A percentile compares a stretch with the other conserved stretches of the same genome.
Conservation (phyloP, 371 early-diverging fungal genomes). For the Saksenaea vasiformis region DNA sequence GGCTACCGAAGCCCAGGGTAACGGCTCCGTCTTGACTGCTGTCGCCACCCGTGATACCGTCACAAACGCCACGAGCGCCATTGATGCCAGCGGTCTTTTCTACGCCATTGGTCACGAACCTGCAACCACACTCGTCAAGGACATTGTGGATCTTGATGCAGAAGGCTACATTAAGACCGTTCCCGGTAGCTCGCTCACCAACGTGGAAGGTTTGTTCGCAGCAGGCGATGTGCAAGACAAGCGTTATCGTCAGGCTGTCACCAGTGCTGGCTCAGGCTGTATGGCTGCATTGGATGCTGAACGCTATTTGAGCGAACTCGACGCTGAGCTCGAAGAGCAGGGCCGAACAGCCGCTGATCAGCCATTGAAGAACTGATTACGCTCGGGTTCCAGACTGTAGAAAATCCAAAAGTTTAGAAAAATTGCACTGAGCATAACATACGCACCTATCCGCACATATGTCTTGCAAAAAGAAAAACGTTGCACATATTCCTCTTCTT, state of each 20-base stretch:
- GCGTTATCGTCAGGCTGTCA: slow-evolving; percentile 85
- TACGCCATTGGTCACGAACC: slow-evolving; percentile 99
- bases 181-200: slow-evolving; percentile 84
- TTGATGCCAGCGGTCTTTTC: slow-evolving; percentile 92
- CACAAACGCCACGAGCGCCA: slow-evolving; percentile 62
- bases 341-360: slow-evolving; percentile 2
- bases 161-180: slow-evolving; percentile 90
- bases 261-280: slow-evolving; percentile 83
- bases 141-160: slow-evolving; percentile 75
- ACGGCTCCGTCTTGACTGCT: slow-evolving; percentile 72
- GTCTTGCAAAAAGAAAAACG: not conserved
- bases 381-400: slow-evolving; percentile 9
- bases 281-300: slow-evolving; percentile 96
- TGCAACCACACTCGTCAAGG: slow-evolving; percentile 81
- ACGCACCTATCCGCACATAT: not conserved
- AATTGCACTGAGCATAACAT: not conserved
- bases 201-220: slow-evolving; percentile 93
- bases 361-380: slow-evolving; percentile 13
- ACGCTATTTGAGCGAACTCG: slow-evolving; percentile 71
- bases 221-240: slow-evolving; percentile 99
- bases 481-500: not conserved
- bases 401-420: not conserved
- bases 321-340: slow-evolving; percentile 31
- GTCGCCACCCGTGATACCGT: slow-evolving; percentile 75
- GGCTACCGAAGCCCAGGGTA: slow-evolving; percentile 86